These are phyloP conservation scores for Symbiodinium pilosum DNA, from an alignment of 73 alveolate species.

Conservation along the genomic window DNA sequence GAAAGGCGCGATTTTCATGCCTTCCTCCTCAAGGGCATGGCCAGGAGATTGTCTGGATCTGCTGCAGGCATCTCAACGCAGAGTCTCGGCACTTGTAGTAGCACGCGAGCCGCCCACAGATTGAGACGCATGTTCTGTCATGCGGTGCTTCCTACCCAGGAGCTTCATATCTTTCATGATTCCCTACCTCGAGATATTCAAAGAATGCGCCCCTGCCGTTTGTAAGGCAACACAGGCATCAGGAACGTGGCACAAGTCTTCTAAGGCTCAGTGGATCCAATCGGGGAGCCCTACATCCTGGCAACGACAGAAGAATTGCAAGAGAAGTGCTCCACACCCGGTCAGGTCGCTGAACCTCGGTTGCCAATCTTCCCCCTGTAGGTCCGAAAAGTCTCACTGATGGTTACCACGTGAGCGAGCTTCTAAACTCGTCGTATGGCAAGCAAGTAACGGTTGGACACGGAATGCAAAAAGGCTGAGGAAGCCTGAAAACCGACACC, in stretches of 20 bases:
- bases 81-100: not conserved
- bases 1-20: slow-evolving; percentile 53
- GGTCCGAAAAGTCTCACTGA: too few relatives aligned
- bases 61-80: not conserved
- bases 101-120: too few relatives aligned
- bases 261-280: slow-evolving; percentile 42
- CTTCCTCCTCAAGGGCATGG: slow-evolving; percentile 74
- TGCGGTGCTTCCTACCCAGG: slow-evolving; percentile 20
- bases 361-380: too few relatives aligned
- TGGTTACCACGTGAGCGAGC: too few relatives aligned
- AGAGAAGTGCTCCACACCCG: not conserved
- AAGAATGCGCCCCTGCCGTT: slow-evolving; percentile 26
- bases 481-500: too few relatives aligned
- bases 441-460: too few relatives aligned
- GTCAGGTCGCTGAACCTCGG: slow-evolving; percentile 7
- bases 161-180: slow-evolving; percentile 27
- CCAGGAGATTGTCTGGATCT: not conserved
- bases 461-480: too few relatives aligned
- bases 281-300: slow-evolving; percentile 31
- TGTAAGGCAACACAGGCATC: not conserved
- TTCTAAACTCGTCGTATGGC: too few relatives aligned
- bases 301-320: slow-evolving; percentile 24
- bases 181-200: slow-evolving; percentile 30
- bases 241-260: too few relatives aligned
- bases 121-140: too few relatives aligned